Evolutionary conservation across 768 basidiomycete species (phyloP), one percentile per base, ranked within the genome.

Genomic region (Auricularia sp.): DNA sequence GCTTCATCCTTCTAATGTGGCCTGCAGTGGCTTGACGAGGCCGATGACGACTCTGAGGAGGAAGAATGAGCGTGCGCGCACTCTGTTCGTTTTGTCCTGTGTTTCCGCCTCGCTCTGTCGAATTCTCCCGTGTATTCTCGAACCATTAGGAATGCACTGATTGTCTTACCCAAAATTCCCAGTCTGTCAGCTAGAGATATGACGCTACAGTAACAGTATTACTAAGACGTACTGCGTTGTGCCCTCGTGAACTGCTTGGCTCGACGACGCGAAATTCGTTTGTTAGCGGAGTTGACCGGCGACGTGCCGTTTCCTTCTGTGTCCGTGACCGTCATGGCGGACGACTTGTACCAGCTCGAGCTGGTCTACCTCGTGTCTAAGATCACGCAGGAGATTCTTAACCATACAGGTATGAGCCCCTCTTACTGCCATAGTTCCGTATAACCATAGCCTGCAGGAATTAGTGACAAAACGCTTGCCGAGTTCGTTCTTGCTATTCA

Each of bases 401-500:
- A 97, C 70, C 86, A 98, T 73, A 78, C 77, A 1, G 75, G 75
- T 71, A 56, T 29, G 71, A 66, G 18, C 14, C n/a, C 18, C 35
- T 64, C 21, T 11, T 7, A 51, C 1, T 23, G 23, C 33, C 21
- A 16, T 23, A 39, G 43, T 23, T 18, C 58, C n/a, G 23, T 16
- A 18, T 36, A 23, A 42, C 65, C 56, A 44, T 58, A 53, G 11
- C 35, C 29, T 61, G 81, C 83, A 62, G 88, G 85, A 16, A 75
- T 91, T 43, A 89, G 87, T 72, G 95, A 99, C 81, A 96, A 95
- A 73, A 88, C 90, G 2, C 81, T 96, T 59, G 94, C 97, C 12
- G 96, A 98, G 77, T 99, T 95, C 74, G 85, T 98, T 67, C 93
- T 99, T 68, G 78, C 83, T 67, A 83, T 98, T 64, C 96, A 98